Evolutionary conservation across 2,329 filamentous ascomycete genomes (phyloP).

Genomic region (Corinectria fuckeliana): DNA sequence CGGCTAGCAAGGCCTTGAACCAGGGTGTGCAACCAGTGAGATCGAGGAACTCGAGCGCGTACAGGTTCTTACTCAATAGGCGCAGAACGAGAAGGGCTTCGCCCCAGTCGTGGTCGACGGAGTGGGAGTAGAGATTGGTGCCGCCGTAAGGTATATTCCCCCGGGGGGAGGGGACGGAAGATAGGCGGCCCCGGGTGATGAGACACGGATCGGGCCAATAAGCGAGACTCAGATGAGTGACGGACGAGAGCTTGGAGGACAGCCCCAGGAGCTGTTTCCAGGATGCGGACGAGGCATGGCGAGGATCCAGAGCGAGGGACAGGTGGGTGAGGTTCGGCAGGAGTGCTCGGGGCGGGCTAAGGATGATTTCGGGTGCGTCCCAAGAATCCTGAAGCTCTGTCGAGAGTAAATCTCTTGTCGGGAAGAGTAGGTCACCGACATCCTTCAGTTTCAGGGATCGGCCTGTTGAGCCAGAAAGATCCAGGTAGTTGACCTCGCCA

Average conservation of each 20-base stretch:
- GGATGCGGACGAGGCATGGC: constrained; percentile 47
- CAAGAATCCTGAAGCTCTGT: constrained; percentile 57
- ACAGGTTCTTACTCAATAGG: constrained; percentile 60
- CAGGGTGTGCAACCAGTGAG: constrained; percentile 65
- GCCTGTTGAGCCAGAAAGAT: constrained; percentile 60
- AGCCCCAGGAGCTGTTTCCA: constrained; percentile 66
- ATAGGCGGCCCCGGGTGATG: constrained; percentile 59
- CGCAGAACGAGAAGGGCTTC: constrained; percentile 64
- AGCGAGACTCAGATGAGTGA: constrained; percentile 67
- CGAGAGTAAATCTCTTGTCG: constrained; percentile 32
- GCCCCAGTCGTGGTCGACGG: constrained; percentile 63
- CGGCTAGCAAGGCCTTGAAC: constrained; percentile 55
- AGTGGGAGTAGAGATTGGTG: constrained; percentile 64
- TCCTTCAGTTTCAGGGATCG: constrained; percentile 59
- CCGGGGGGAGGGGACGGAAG: constrained; percentile 53
- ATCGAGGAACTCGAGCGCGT: constrained; percentile 66
- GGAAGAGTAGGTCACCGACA: constrained; percentile 58
- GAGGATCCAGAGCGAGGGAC: constrained; percentile 59
- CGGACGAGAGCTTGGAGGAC: constrained; percentile 56
- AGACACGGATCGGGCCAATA: constrained; percentile 67
- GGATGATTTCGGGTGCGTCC: constrained; percentile 51
- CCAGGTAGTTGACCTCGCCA: constrained; percentile 56
- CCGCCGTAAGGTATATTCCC: constrained; percentile 59
- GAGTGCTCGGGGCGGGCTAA: constrained; percentile 46
- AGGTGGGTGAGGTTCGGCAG: constrained; percentile 66